These are phyloP conservation scores for Epichloe amarillans DNA, from an alignment of 2,329 filamentous ascomycete species.

Conservation along the genomic window DNA sequence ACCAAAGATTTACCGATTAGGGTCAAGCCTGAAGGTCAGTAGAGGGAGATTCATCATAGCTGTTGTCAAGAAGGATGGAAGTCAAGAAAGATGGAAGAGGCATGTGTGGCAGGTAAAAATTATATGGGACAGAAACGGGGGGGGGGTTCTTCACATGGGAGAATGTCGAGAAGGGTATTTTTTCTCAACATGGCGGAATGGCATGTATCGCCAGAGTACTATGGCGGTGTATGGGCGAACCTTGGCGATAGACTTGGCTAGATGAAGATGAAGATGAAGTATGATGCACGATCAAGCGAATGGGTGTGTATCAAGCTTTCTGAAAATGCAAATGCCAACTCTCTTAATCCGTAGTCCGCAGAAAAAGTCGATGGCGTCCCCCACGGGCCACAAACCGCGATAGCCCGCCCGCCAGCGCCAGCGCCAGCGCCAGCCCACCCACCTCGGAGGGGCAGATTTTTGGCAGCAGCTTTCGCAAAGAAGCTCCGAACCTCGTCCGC, in stretches of 20 bases:
- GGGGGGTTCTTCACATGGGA: neutral
- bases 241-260: neutral
- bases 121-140: neutral
- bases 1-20: constrained; percentile 13
- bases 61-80: too few species aligned
- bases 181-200: neutral
- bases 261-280: neutral
- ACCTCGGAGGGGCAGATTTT: too few species aligned
- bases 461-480: too few species aligned
- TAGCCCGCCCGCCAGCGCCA: too few species aligned
- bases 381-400: too few species aligned
- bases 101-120: neutral
- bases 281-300: too few species aligned
- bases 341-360: too few species aligned
- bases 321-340: too few species aligned
- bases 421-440: too few species aligned
- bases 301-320: too few species aligned
- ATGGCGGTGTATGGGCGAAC: neutral
- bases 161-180: neutral
- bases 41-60: neutral
- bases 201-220: neutral
- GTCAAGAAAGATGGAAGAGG: neutral
- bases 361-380: too few species aligned
- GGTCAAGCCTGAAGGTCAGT: constrained; percentile 7
- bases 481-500: too few species aligned